Evolutionary conservation across 2,329 filamentous ascomycete species (phyloP).

Genomic region (Pyrenophora graminea): DNA sequence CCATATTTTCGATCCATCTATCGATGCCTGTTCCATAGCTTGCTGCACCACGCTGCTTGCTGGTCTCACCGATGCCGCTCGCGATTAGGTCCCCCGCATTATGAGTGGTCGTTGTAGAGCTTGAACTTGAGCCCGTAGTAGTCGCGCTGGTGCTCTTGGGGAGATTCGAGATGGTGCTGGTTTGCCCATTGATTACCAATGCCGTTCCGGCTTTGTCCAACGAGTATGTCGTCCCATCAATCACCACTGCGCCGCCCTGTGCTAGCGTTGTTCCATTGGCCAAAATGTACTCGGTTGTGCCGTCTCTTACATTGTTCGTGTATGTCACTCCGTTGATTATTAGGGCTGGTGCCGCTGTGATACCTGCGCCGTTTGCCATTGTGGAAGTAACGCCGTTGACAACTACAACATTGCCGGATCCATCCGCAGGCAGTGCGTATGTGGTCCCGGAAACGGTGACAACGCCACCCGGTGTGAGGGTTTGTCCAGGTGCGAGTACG

Average conservation of each 20-base stretch:
- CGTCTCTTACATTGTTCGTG: conserved; percentile 27
- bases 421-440: conserved; percentile 29
- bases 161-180: conserved; percentile 29
- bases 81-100: conserved; percentile 32
- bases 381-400: conserved; percentile 37
- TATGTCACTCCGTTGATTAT: conserved; percentile 36
- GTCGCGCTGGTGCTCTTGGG: conserved; percentile 37
- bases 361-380: conserved; percentile 9
- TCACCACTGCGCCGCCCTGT: conserved; percentile 28
- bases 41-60: conserved; percentile 17
- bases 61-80: conserved; percentile 30
- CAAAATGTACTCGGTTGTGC: conserved; percentile 31
- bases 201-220: conserved; percentile 33
- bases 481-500: conserved; percentile 28
- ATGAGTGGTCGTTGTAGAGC: conserved; percentile 11
- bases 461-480: conserved; percentile 33
- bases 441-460: conserved; percentile 38
- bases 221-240: conserved; percentile 37
- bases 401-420: conserved; percentile 31
- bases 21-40: conserved; percentile 20
- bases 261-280: conserved; percentile 26
- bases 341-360: conserved; percentile 29
- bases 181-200: conserved; percentile 39
- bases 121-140: conserved; percentile 19
- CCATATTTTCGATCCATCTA: conserved; percentile 30